A percentile compares a stretch with the other conserved stretches of the same genome.
Conservation (phyloP, 2,329 filamentous ascomycete species). For the Rasamsonia emersonii region DNA sequence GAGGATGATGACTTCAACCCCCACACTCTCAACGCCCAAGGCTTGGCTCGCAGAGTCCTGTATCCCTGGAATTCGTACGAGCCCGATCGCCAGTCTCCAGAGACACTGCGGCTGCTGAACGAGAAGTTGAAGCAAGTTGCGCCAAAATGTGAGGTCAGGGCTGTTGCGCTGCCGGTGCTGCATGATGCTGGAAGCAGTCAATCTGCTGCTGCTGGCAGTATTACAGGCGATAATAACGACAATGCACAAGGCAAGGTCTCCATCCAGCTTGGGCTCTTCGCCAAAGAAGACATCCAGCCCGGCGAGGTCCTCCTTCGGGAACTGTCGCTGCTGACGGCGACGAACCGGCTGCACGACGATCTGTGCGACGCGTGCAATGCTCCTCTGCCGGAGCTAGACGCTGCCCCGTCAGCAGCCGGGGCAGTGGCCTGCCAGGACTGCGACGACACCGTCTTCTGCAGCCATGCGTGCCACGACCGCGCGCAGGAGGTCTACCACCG, state of each 20-base stretch:
- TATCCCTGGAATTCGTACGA: slow-evolving; percentile 58
- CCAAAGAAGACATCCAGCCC: slow-evolving; percentile 66
- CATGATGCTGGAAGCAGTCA: slow-evolving; percentile 26
- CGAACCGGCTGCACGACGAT: slow-evolving; percentile 76
- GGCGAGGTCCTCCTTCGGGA: slow-evolving; percentile 73
- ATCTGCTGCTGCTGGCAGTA: slow-evolving; percentile 13
- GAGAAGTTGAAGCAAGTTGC: slow-evolving; percentile 58
- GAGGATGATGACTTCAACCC: slow-evolving; percentile 14
- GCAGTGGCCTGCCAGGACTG: slow-evolving; percentile 46
- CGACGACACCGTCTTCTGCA: slow-evolving; percentile 54
- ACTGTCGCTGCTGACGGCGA: slow-evolving; percentile 78
- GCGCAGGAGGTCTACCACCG: slow-evolving; percentile 51
- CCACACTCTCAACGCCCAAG: slow-evolving; percentile 26
- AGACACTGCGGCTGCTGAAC: slow-evolving; percentile 61
- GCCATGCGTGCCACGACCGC: slow-evolving; percentile 45
- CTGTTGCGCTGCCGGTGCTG: slow-evolving; percentile 66
- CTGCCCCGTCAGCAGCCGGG: slow-evolving; percentile 13
- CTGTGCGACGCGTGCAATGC: slow-evolving; percentile 84
- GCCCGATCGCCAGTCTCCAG: slow-evolving; percentile 47
- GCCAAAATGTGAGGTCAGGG: slow-evolving; percentile 71
- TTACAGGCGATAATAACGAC: slow-evolving; percentile 8
- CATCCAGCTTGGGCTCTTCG: slow-evolving; percentile 82
- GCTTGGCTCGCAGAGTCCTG: slow-evolving; percentile 43
- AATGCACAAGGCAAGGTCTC: slow-evolving; percentile 33
- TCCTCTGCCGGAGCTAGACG: slow-evolving; percentile 53